Conservation (phyloP, 164 flowering plant species). For the Vitis riparia region DNA sequence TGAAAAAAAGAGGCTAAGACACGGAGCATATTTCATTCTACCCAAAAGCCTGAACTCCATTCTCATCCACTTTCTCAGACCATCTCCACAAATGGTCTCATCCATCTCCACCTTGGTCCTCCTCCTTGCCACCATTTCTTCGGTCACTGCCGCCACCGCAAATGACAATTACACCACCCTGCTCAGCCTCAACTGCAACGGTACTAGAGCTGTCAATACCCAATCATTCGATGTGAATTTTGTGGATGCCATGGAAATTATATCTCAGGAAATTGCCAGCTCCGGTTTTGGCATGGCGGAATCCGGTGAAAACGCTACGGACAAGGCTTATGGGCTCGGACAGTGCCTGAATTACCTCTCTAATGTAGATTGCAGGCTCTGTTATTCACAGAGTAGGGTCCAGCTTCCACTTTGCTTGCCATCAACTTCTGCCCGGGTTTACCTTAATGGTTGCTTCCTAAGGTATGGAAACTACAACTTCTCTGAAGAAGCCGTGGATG, state of each 20-base stretch:
- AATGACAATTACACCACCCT: background rate
- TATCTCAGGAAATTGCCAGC: constrained; percentile 56
- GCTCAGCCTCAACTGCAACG: background rate
- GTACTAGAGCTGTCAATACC: background rate
- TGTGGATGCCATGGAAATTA: constrained; percentile 68
- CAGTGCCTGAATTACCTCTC: constrained; percentile 92
- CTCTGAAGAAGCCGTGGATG: constrained; percentile 33
- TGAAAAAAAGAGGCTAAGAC: too few species aligned
- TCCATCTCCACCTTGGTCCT: background rate
- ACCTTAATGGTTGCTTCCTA: constrained; percentile 83
- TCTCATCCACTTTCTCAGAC: background rate
- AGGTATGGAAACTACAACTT: constrained; percentile 66
- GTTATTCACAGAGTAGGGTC: constrained; percentile 73
- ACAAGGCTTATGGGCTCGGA: constrained; percentile 60
- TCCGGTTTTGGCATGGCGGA: constrained; percentile 57
- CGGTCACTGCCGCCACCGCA: background rate
- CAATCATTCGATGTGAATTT: constrained; percentile 57
- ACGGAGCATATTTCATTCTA: too few species aligned
- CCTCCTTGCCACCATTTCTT: background rate
- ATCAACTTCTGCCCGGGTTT: constrained; percentile 53
- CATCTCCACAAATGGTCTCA: background rate
- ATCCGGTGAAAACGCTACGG: constrained; percentile 50
- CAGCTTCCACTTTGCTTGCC: constrained; percentile 77
- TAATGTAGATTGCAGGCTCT: constrained; percentile 58
- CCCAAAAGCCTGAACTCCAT: background rate